Conservation (phyloP, 345 rosid genomes). For the Draba incana region DNA sequence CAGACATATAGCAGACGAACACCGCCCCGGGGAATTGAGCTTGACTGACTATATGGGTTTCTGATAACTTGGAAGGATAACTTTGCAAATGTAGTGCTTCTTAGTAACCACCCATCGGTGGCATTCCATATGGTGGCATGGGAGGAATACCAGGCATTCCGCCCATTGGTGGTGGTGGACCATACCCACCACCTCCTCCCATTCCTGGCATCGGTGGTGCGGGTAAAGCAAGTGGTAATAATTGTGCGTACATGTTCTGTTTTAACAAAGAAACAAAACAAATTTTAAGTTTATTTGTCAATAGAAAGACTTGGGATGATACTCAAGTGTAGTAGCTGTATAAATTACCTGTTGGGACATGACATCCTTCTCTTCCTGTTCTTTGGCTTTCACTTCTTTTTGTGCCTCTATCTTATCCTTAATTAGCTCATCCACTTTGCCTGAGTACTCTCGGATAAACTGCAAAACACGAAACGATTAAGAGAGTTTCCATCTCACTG, state of each 20-base stretch:
- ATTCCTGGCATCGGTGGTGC: slow-evolving; percentile 94
- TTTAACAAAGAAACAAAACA: slow-evolving; percentile 7
- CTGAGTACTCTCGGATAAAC: slow-evolving; percentile 80
- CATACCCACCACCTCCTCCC: slow-evolving; percentile 54
- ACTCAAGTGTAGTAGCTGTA: not conserved
- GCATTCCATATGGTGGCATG: slow-evolving; percentile 79
- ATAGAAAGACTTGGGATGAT: not conserved
- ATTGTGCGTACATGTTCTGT: slow-evolving; percentile 94
- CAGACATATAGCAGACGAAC: slow-evolving; percentile 14
- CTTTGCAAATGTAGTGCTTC: slow-evolving; percentile 3
- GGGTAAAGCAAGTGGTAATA: slow-evolving; percentile 85
- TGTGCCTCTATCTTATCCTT: slow-evolving; percentile 78
- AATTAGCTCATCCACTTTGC: slow-evolving; percentile 80
- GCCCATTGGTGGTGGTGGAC: slow-evolving; percentile 52
- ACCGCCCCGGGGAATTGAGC: slow-evolving; percentile 8
- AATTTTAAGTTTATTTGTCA: not conserved
- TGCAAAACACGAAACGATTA: slow-evolving; percentile 27
- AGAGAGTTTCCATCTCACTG: not conserved
- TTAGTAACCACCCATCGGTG: slow-evolving; percentile 66
- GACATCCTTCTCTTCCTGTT: slow-evolving; percentile 78
- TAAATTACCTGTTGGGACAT: slow-evolving; percentile 79
- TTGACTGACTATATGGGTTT: slow-evolving; percentile 3
- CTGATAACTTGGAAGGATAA: not conserved
- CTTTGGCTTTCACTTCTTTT: slow-evolving; percentile 66
- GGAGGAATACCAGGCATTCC: slow-evolving; percentile 55